Conservation (phyloP, 345 rosid genomes). For the Populus ilicifolia region DNA sequence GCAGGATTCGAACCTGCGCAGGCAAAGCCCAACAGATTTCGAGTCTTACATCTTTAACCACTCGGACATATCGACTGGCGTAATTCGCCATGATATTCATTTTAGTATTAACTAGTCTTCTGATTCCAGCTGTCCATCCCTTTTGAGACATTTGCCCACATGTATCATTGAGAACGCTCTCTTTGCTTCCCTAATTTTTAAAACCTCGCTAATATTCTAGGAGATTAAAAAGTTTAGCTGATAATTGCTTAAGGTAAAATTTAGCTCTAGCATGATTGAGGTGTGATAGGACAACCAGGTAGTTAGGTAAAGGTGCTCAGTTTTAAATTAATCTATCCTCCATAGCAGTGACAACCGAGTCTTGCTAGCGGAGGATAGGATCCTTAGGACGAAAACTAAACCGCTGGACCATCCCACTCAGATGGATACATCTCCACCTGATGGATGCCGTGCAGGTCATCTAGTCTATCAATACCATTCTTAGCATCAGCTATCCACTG, state of each 20-base stretch:
- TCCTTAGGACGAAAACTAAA: not conserved
- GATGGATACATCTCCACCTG: not conserved
- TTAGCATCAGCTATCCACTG: not conserved
- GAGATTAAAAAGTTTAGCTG: not conserved
- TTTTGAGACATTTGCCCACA: no score
- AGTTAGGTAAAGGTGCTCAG: no score
- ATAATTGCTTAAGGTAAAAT: not conserved
- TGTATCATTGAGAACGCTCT: no score
- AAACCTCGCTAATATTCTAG: no score
- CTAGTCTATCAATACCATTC: not conserved
- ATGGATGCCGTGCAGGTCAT: not conserved
- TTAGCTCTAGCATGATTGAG: not conserved
- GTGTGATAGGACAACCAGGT: not conserved
- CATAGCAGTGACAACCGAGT: not conserved
- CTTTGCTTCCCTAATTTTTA: no score
- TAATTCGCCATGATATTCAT: no score
- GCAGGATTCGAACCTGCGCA: conserved; percentile 99
- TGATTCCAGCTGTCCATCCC: no score
- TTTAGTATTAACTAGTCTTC: no score
- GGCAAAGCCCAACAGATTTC: conserved; percentile 99
- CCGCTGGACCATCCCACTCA: not conserved
- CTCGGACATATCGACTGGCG: conserved; percentile 77
- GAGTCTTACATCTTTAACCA: conserved; percentile 99
- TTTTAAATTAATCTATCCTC: no score
- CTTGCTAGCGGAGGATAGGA: not conserved